Percentiles rank a stretch among this genome's conserved stretches.
Evolutionary conservation across 2,329 filamentous ascomycete species (phyloP).

Genomic region (Cordyceps militaris): DNA sequence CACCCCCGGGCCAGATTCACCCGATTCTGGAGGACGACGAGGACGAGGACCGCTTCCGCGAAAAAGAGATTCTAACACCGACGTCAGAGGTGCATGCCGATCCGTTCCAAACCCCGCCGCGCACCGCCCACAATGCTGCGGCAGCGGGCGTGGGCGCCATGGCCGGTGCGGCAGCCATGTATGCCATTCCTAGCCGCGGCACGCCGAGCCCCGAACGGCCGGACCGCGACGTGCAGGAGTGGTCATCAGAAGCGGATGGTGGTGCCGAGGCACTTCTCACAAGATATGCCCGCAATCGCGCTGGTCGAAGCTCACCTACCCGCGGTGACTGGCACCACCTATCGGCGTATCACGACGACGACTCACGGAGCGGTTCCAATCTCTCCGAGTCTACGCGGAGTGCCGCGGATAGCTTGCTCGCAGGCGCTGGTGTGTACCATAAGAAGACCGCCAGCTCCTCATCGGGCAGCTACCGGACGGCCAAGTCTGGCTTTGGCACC

Average conservation of each 20-base stretch:
- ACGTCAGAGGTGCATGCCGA: conserved; percentile 36
- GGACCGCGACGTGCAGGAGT: conserved; percentile 50
- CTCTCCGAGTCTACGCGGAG: conserved; percentile 48
- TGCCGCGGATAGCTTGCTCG: conserved; percentile 34
- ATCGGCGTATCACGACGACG: conserved; percentile 34
- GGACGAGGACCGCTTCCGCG: conserved; percentile 33
- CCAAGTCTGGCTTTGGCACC: conserved; percentile 43
- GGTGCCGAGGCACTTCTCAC: conserved; percentile 43
- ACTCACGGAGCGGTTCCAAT: conserved; percentile 48
- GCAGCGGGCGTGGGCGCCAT: conserved; percentile 16
- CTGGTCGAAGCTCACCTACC: conserved; percentile 32
- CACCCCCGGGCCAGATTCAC: conserved; percentile 40
- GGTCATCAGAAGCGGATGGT: conserved; percentile 50
- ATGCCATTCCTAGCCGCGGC: conserved; percentile 23
- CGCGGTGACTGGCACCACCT: conserved; percentile 32
- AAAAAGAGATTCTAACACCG: conserved; percentile 25
- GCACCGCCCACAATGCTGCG: conserved; percentile 2
- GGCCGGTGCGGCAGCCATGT: conserved; percentile 8
- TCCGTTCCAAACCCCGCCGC: conserved; percentile 42
- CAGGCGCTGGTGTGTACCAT: conserved; percentile 29
- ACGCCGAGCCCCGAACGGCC: conserved; percentile 37
- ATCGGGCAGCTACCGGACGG: conserved; percentile 45
- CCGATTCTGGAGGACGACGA: conserved; percentile 55
- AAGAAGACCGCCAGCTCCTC: conserved; percentile 35
- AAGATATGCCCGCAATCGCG: conserved; percentile 31